Evolutionary conservation across 2,329 filamentous ascomycete genomes (phyloP).

Genomic region (Fusarium gaditjirri): DNA sequence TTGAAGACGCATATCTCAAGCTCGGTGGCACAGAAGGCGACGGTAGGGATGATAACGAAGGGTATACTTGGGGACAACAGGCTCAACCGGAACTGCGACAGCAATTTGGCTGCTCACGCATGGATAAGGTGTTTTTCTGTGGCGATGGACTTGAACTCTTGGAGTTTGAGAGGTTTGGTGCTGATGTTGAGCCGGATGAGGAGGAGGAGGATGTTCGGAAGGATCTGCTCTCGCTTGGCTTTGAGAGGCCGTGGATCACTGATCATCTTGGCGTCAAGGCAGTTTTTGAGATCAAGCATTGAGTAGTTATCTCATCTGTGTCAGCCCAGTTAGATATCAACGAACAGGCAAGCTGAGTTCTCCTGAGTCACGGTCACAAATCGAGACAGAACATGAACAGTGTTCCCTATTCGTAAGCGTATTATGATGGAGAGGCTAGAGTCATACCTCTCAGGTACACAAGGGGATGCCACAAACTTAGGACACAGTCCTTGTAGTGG

Average conservation of each 20-base stretch:
- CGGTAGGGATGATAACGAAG: conserved; percentile 44
- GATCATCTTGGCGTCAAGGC: conserved; percentile 18
- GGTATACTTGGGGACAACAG: conserved; percentile 69
- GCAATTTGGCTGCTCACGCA: conserved; percentile 60
- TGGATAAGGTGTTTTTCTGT: conserved; percentile 64
- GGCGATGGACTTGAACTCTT: conserved; percentile 46
- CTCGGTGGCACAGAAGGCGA: conserved; percentile 63
- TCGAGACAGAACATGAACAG: neutral
- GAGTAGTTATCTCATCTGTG: neutral
- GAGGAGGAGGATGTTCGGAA: neutral
- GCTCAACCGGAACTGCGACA: conserved; percentile 52
- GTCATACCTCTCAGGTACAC: neutral
- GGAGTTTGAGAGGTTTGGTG: conserved; percentile 59
- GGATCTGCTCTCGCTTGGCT: conserved; percentile 8
- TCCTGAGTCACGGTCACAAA: neutral
- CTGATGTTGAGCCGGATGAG: conserved; percentile 49
- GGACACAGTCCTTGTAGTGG: neutral
- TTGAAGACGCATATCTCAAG: conserved; percentile 64
- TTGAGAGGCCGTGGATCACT: conserved; percentile 17
- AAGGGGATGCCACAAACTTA: too few relatives aligned
- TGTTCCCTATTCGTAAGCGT: neutral
- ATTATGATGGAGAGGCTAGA: neutral
- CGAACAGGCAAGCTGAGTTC: rapidly evolving
- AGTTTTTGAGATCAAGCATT: neutral
- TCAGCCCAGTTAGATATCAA: rapidly evolving